Evolutionary conservation across 2,329 filamentous ascomycete species (phyloP).

Genomic region (Graphiopsis chlorocephala): DNA sequence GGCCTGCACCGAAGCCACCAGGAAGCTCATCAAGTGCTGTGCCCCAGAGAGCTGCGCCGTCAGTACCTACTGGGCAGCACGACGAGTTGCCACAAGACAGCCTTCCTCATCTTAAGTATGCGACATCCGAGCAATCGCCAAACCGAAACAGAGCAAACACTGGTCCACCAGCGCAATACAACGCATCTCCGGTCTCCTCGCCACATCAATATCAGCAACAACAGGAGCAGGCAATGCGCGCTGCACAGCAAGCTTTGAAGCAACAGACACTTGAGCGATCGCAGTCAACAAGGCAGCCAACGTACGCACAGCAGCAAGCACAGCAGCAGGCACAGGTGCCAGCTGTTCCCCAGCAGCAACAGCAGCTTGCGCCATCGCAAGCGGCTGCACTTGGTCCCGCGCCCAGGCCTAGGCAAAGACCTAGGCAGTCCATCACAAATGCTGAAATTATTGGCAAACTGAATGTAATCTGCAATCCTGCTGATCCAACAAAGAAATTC

Average conservation of each 20-base stretch:
- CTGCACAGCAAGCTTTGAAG: constrained; percentile 73
- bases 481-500: constrained; percentile 86
- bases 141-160: constrained; percentile 46
- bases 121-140: constrained; percentile 22
- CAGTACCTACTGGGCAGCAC: constrained; percentile 38
- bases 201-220: constrained; percentile 62
- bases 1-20: constrained; percentile 86
- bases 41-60: constrained; percentile 40
- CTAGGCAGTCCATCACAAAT: constrained; percentile 66
- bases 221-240: constrained; percentile 78
- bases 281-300: constrained; percentile 63
- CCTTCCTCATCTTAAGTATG: constrained; percentile 2
- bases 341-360: constrained; percentile 26
- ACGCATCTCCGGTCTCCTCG: constrained; percentile 49
- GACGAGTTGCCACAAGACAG: constrained; percentile 2
- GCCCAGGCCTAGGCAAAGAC: constrained; percentile 71
- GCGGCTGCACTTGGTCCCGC: constrained; percentile 51
- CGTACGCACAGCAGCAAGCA: constrained; percentile 34
- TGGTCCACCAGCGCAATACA: constrained; percentile 38
- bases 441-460: constrained; percentile 80
- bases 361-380: constrained; percentile 43
- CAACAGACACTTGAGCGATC: constrained; percentile 61
- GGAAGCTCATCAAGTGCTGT: constrained; percentile 47
- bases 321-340: constrained; percentile 41
- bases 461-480: constrained; percentile 84